Conservation (phyloP, 208 protist species). For the Wallacemonas sp. region DNA sequence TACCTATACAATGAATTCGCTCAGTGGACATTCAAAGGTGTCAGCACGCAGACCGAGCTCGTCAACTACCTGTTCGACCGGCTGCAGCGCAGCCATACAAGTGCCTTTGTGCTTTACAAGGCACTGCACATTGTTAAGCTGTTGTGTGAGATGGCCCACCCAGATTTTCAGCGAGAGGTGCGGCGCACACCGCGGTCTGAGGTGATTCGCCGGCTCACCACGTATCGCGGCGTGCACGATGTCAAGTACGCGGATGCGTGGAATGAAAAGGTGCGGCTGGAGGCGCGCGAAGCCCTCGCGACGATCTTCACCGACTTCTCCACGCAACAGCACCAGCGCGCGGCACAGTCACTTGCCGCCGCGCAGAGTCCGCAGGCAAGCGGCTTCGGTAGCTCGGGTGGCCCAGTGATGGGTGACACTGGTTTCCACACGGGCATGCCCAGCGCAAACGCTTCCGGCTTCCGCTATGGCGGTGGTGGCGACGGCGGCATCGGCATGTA, state of each 20-base stretch:
- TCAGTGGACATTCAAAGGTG: slow-evolving; percentile 42
- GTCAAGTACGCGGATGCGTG: slow-evolving; percentile 41
- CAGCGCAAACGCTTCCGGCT: neutral
- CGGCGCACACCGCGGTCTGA: slow-evolving; percentile 22
- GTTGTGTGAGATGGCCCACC: slow-evolving; percentile 58
- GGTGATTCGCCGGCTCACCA: slow-evolving; percentile 31
- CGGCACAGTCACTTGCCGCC: neutral
- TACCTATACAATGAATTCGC: slow-evolving; percentile 62
- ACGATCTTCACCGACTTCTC: slow-evolving; percentile 36
- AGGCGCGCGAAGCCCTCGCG: slow-evolving; percentile 47
- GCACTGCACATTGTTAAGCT: slow-evolving; percentile 59
- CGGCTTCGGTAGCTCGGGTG: neutral
- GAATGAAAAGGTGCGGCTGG: slow-evolving; percentile 61
- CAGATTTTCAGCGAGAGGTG: slow-evolving; percentile 65
- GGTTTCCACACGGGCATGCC: neutral
- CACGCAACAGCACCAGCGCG: slow-evolving; percentile 13
- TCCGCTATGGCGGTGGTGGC: neutral
- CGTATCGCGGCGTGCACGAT: slow-evolving; percentile 44
- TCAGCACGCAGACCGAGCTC: slow-evolving; percentile 36
- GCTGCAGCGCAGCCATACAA: slow-evolving; percentile 19
- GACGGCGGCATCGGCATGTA: neutral
- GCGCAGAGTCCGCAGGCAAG: neutral
- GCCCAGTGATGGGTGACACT: neutral
- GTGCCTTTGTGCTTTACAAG: slow-evolving; percentile 55
- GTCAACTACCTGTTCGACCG: slow-evolving; percentile 44